phyloP scores from a whole-genome alignment of 805 yeast genomes.

The Maudiozyma pseudohumilis region DNA sequence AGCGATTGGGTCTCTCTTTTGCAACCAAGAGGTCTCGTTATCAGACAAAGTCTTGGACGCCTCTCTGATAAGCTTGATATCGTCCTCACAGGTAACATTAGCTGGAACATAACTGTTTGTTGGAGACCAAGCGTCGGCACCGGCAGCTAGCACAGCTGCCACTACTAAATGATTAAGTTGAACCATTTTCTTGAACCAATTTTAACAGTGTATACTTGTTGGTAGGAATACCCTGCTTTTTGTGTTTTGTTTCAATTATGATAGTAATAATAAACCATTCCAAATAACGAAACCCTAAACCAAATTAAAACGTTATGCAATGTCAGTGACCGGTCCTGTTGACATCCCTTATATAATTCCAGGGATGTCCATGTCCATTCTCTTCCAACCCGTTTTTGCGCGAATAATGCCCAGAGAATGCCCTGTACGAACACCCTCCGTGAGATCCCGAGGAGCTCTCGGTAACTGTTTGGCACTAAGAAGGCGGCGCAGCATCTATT shows the following conservation, averaged over 20 bases:
- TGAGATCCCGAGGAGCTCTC: too few relatives aligned
- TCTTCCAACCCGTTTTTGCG: too few relatives aligned
- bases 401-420: too few relatives aligned
- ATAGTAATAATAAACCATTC: not conserved
- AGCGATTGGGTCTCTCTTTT: constrained; percentile 36
- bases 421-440: too few relatives aligned
- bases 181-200: not conserved
- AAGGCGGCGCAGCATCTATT: too few relatives aligned
- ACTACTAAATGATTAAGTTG: constrained; percentile 1
- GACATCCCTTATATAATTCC: too few relatives aligned
- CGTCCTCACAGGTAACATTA: constrained; percentile 41
- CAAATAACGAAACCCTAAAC: not conserved
- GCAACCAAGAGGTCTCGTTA: constrained; percentile 43
- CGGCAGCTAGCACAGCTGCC: not conserved
- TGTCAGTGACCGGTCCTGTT: too few relatives aligned
- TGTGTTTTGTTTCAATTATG: not conserved
- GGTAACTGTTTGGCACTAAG: too few relatives aligned
- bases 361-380: too few relatives aligned
- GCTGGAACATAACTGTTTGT: constrained; percentile 53
- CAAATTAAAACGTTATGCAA: not conserved
- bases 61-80: constrained; percentile 32
- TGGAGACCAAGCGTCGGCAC: constrained; percentile 28
- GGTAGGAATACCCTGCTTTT: not conserved
- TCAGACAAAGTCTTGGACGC: constrained; percentile 36
- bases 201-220: not conserved